phyloP scores from a whole-genome alignment of 176 grass and related monocot species.

The Pontederia crassipes region DNA sequence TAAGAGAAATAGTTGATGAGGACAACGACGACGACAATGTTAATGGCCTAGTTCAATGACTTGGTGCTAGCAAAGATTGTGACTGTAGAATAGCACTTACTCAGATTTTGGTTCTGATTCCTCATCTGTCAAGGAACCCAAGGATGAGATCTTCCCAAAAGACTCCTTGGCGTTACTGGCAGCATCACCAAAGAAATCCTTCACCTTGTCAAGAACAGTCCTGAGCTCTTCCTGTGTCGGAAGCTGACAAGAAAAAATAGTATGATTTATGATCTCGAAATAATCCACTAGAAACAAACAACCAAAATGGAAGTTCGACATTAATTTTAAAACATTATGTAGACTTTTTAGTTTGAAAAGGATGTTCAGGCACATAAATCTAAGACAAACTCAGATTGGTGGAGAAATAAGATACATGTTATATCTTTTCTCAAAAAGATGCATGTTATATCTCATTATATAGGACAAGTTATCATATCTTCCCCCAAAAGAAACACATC shows the following conservation, averaged over 20 bases:
- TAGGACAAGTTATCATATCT: too few species aligned
- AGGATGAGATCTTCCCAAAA: slow-evolving; percentile 70
- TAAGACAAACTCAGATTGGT: too few species aligned
- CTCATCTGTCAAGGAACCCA: slow-evolving; percentile 33
- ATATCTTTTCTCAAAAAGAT: too few species aligned
- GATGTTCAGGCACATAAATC: too few species aligned
- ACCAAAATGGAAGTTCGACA: too few species aligned
- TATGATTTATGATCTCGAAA: background rate
- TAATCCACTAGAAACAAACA: too few species aligned
- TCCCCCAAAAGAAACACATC: too few species aligned
- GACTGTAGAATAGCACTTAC: slow-evolving; percentile 1
- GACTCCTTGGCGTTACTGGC: slow-evolving; percentile 68
- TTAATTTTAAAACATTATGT: too few species aligned
- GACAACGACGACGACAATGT: too few species aligned
- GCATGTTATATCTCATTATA: too few species aligned
- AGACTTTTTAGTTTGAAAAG: too few species aligned
- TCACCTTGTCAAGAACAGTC: slow-evolving; percentile 88
- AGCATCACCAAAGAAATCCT: slow-evolving; percentile 76
- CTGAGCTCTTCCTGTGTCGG: slow-evolving; percentile 86
- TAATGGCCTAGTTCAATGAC: background rate
- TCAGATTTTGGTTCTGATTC: slow-evolving; percentile 46
- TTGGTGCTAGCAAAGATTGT: background rate
- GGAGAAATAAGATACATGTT: too few species aligned
- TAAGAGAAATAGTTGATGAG: background rate
- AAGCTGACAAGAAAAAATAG: slow-evolving; percentile 40